A percentile compares a stretch with the other conserved stretches of the same genome.
phyloP scores from a whole-genome alignment of 2,329 filamentous ascomycete genomes.

The Neurospora sp. region DNA sequence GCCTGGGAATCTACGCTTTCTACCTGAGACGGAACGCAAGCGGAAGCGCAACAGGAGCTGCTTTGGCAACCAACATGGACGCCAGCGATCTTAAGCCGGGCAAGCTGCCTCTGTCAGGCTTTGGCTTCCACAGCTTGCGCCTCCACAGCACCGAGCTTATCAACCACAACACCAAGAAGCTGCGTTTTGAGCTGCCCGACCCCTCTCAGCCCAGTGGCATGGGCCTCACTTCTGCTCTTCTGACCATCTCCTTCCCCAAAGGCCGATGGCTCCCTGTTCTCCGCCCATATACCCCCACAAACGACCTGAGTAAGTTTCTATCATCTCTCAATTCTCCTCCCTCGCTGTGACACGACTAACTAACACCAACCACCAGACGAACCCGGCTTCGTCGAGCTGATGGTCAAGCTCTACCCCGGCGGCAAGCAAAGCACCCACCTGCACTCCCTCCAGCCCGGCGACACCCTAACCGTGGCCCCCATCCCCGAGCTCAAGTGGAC shows the following conservation, averaged over 20 bases:
- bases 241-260: constrained; percentile 49
- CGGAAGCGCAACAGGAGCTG: background rate
- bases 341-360: background rate
- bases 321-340: background rate
- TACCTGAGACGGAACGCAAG: constrained; percentile 10
- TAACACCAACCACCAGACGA: constrained; percentile 30
- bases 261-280: constrained; percentile 48
- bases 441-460: constrained; percentile 54
- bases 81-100: background rate
- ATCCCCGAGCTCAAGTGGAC: constrained; percentile 46
- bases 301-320: constrained; percentile 31
- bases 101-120: constrained; percentile 15
- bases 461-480: constrained; percentile 47
- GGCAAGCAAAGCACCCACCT: constrained; percentile 56
- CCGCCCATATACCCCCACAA: constrained; percentile 58
- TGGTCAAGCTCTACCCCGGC: constrained; percentile 58
- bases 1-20: constrained; percentile 15
- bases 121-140: constrained; percentile 34
- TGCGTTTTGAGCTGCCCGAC: constrained; percentile 46
- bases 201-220: constrained; percentile 37
- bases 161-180: constrained; percentile 48
- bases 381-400: constrained; percentile 48
- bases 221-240: constrained; percentile 41
- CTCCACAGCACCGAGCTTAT: constrained; percentile 41
- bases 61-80: background rate